Evolutionary conservation across 371 early-diverging fungal genomes (phyloP).

Genomic region (Mucor velutinosus): DNA sequence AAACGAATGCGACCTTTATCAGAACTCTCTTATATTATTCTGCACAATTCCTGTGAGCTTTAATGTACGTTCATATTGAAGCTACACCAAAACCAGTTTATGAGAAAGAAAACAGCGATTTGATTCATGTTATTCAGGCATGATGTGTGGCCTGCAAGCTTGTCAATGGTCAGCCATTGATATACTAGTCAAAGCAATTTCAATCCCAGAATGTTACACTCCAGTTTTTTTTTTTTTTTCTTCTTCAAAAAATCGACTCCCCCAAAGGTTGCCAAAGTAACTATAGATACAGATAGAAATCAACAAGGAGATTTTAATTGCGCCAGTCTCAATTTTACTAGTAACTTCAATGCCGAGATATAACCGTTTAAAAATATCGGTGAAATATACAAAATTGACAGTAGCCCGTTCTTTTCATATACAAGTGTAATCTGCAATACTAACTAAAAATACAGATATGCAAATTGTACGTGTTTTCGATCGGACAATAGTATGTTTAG

Average conservation of each 20-base stretch:
- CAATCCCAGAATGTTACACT: background rate
- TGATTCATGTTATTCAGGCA: background rate
- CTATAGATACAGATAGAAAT: background rate
- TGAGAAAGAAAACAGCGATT: background rate
- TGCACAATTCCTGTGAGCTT: too few relatives aligned
- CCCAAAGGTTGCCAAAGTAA: background rate
- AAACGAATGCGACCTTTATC: too few relatives aligned
- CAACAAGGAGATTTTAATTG: background rate
- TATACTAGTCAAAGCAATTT: background rate
- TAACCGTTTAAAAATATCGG: background rate
- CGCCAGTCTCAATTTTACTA: background rate
- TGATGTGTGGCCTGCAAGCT: background rate
- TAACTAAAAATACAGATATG: too few relatives aligned
- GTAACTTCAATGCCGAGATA: background rate
- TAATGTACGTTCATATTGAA: too few relatives aligned
- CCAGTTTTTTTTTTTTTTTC: background rate
- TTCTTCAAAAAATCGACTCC: background rate
- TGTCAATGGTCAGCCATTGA: too few relatives aligned
- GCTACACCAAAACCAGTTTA: background rate
- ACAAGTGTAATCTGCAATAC: background rate
- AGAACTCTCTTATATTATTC: too few relatives aligned
- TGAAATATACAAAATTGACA: too few relatives aligned
- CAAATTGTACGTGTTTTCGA: too few relatives aligned
- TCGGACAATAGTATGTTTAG: background rate
- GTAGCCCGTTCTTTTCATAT: background rate